These are phyloP conservation scores for Colletotrichum aenigma DNA, from an alignment of 2,329 filamentous ascomycete genomes.

Conservation along the genomic window DNA sequence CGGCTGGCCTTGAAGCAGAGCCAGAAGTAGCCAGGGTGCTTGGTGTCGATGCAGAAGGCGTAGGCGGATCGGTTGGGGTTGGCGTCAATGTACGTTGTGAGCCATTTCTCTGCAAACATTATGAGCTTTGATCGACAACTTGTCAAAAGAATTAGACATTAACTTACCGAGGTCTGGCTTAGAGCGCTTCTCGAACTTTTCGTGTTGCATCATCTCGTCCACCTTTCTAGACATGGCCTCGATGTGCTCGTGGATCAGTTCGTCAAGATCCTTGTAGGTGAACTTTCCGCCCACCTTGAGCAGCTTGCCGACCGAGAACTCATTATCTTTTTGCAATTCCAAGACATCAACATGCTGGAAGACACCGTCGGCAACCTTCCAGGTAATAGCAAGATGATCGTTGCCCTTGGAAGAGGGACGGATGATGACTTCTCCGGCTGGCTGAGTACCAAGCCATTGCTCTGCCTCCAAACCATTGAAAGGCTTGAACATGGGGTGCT, in stretches of 20 bases:
- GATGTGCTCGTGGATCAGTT: constrained; percentile 95
- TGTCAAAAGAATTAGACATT: background rate
- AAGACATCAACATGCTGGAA: constrained; percentile 98
- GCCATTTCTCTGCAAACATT: constrained; percentile 77
- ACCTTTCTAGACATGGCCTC: constrained; percentile 98
- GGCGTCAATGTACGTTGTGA: constrained; percentile 93
- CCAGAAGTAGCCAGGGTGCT: constrained; percentile 92
- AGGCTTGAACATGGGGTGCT: constrained; percentile 93
- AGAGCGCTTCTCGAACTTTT: constrained; percentile 80
- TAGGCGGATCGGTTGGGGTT: constrained; percentile 95
- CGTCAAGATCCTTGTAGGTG: constrained; percentile 94
- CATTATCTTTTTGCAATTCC: constrained; percentile 95
- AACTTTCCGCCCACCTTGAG: constrained; percentile 88
- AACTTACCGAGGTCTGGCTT: constrained; percentile 77
- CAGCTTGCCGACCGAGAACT: constrained; percentile 88
- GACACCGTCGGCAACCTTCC: constrained; percentile 96
- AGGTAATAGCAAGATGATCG: constrained; percentile 94
- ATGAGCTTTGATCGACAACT: background rate
- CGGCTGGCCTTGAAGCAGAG: constrained; percentile 95
- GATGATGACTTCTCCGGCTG: constrained; percentile 89
- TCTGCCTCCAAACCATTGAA: constrained; percentile 94
- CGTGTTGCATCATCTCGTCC: constrained; percentile 91
- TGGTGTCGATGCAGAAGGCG: constrained; percentile 91
- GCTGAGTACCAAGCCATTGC: constrained; percentile 87
- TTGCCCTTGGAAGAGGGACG: constrained; percentile 93